Conservation (phyloP, 257 asterid genomes). For the Capsicum chinense region DNA sequence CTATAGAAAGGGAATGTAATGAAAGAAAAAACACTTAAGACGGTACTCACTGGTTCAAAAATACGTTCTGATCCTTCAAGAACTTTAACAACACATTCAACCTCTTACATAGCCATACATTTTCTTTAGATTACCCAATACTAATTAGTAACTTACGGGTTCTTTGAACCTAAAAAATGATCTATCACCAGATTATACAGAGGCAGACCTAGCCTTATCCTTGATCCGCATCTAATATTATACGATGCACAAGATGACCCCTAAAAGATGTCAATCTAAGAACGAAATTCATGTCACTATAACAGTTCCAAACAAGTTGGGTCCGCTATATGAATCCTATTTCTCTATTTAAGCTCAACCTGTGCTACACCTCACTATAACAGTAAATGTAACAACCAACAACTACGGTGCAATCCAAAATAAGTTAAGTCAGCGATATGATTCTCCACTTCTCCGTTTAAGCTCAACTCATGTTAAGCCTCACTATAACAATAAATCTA, state of each 20-base stretch:
- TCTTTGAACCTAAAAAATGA: too few relatives aligned
- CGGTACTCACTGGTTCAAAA: slow-evolving; percentile 70
- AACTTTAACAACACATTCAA: slow-evolving; percentile 72
- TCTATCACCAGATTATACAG: too few relatives aligned
- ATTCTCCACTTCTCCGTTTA: neutral
- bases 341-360: too few relatives aligned
- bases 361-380: too few relatives aligned
- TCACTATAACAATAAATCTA: too few relatives aligned
- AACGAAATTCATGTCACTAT: neutral
- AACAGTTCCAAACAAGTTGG: too few relatives aligned
- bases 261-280: neutral
- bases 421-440: too few relatives aligned
- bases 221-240: neutral
- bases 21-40: neutral
- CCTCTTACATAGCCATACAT: slow-evolving; percentile 60
- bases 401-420: too few relatives aligned
- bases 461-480: neutral
- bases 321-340: too few relatives aligned
- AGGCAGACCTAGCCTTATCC: too few relatives aligned
- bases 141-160: too few relatives aligned
- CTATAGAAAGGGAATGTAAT: neutral
- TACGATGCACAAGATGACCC: neutral
- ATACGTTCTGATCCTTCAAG: slow-evolving; percentile 73
- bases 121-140: neutral
- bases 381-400: too few relatives aligned